These are phyloP conservation scores for Danielia oregonensis DNA, from an alignment of 805 yeast species.

Conservation along the genomic window DNA sequence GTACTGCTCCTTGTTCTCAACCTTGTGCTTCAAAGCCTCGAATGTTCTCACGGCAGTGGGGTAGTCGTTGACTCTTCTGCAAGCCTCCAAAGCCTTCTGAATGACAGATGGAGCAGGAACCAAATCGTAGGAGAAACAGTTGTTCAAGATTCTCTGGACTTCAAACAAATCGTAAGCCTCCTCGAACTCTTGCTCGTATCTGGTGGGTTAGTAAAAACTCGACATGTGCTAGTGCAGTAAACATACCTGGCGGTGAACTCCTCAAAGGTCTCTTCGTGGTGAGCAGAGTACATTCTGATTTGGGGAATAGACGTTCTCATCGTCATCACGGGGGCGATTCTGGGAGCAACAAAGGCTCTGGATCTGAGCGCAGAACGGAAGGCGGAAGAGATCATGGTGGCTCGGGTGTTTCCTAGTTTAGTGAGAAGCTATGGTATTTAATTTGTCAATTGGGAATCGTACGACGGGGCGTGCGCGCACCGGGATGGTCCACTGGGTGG, in stretches of 20 bases:
- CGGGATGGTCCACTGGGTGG: slow-evolving; percentile 3
- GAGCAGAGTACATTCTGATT: slow-evolving; percentile 73
- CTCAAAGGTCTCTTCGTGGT: slow-evolving; percentile 90
- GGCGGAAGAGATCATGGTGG: slow-evolving; percentile 33
- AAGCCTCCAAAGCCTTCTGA: slow-evolving; percentile 93
- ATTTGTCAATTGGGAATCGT: slow-evolving; percentile 8
- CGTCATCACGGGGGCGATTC: slow-evolving; percentile 21
- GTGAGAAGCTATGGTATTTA: background rate
- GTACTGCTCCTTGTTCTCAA: slow-evolving; percentile 91
- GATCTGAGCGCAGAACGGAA: slow-evolving; percentile 42
- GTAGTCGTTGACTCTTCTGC: slow-evolving; percentile 98
- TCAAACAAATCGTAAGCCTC: slow-evolving; percentile 52
- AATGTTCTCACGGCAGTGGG: slow-evolving; percentile 98
- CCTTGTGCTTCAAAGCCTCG: slow-evolving; percentile 95
- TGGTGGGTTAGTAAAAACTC: slow-evolving; percentile 32
- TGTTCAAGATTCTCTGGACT: slow-evolving; percentile 85
- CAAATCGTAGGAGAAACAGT: slow-evolving; percentile 96
- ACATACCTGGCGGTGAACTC: slow-evolving; percentile 81
- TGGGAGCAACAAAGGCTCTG: slow-evolving; percentile 28
- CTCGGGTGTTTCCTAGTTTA: slow-evolving; percentile 1
- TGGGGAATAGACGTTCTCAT: slow-evolving; percentile 23
- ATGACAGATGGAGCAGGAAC: slow-evolving; percentile 97
- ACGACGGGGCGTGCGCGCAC: slow-evolving; percentile 13
- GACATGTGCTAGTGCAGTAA: background rate
- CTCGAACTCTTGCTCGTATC: slow-evolving; percentile 94